phyloP scores from a whole-genome alignment of 495 filamentous ascomycete species.

The Lophium mytilinum region DNA sequence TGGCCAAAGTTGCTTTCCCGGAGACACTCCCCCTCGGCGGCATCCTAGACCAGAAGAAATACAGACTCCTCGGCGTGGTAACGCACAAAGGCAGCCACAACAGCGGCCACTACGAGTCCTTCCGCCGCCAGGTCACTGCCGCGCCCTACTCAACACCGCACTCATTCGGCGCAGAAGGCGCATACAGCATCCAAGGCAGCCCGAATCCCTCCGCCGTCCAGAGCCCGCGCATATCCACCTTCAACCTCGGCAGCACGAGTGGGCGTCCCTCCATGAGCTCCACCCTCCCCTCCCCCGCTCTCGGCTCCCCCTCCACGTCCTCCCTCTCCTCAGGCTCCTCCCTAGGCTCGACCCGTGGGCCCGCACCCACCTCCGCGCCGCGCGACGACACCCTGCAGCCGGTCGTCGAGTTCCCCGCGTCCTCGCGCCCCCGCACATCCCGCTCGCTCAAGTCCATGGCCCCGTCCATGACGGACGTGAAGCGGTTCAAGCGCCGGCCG shows the following conservation, averaged over 20 bases:
- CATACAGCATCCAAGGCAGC: conserved; percentile 52
- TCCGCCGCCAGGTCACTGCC: conserved; percentile 69
- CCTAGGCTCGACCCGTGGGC: conserved; percentile 7
- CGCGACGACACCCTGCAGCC: conserved; percentile 26
- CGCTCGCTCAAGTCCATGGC: conserved; percentile 26
- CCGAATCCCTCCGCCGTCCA: conserved; percentile 38
- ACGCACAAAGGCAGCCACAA: conserved; percentile 95
- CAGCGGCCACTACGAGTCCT: conserved; percentile 95
- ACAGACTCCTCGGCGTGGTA: conserved; percentile 79
- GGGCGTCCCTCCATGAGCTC: conserved; percentile 11
- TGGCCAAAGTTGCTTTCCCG: conserved; percentile 85
- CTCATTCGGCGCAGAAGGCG: conserved; percentile 60
- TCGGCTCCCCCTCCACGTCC: conserved; percentile 35
- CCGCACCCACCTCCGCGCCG: conserved; percentile 33
- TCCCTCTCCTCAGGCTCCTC: conserved; percentile 39
- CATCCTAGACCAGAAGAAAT: conserved; percentile 65
- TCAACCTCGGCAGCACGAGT: conserved; percentile 3
- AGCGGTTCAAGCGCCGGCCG: conserved; percentile 45
- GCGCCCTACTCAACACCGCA: conserved; percentile 72
- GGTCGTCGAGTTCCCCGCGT: neutral
- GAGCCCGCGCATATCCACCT: conserved; percentile 28
- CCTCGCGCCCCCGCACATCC: conserved; percentile 8
- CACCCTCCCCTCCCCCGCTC: conserved; percentile 14
- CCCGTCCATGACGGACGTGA: conserved; percentile 19
- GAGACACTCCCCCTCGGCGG: conserved; percentile 75